Percentiles rank a stretch among this genome's conserved stretches.
Evolutionary conservation across 164 flowering plant species (phyloP).

Genomic region (Santalum album): DNA sequence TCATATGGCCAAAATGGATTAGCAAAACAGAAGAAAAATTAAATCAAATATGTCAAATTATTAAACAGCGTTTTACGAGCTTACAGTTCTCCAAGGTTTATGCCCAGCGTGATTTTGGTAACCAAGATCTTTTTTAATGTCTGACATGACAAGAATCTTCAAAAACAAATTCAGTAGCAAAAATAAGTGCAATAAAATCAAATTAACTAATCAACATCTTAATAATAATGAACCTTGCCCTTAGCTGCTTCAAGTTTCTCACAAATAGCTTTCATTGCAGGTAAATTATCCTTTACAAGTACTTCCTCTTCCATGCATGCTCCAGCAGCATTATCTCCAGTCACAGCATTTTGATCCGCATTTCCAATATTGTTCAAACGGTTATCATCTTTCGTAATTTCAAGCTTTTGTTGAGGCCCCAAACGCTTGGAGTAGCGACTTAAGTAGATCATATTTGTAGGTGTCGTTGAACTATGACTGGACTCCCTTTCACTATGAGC

Average conservation of each 20-base stretch:
- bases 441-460: slow-evolving; percentile 68
- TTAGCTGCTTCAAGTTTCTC: slow-evolving; percentile 76
- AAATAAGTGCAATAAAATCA: slow-evolving; percentile 1
- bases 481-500: slow-evolving; percentile 30
- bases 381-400: slow-evolving; percentile 50
- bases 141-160: slow-evolving; percentile 82
- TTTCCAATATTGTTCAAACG: slow-evolving; percentile 14
- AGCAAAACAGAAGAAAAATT: background rate
- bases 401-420: slow-evolving; percentile 63
- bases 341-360: slow-evolving; percentile 20
- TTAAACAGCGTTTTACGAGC: background rate
- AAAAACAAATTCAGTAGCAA: slow-evolving; percentile 9
- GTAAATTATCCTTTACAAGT: slow-evolving; percentile 66
- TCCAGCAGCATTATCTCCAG: slow-evolving; percentile 20
- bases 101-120: slow-evolving; percentile 50
- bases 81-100: slow-evolving; percentile 80
- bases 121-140: slow-evolving; percentile 72
- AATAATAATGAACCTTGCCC: slow-evolving; percentile 49
- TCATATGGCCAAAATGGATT: slow-evolving; percentile 1
- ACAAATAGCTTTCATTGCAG: slow-evolving; percentile 67
- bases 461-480: slow-evolving; percentile 30
- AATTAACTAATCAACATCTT: background rate
- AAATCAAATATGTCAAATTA: slow-evolving; percentile 1
- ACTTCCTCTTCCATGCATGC: slow-evolving; percentile 43
- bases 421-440: slow-evolving; percentile 70